Evolutionary conservation across 257 asterid species (phyloP).

Genomic region (Asclepias syriaca): DNA sequence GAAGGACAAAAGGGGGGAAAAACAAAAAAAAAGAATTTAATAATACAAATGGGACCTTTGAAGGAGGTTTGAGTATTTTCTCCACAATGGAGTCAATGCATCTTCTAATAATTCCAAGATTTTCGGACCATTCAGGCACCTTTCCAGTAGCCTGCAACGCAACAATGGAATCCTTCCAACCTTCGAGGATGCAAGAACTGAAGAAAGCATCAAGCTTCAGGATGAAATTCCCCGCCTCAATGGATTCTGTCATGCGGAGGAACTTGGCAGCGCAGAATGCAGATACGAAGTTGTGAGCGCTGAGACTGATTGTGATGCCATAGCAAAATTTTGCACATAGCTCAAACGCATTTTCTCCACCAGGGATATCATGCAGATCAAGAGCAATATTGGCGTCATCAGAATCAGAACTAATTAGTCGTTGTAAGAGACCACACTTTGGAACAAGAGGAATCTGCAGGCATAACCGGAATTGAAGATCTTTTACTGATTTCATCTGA

Average conservation of each 20-base stretch:
- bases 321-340: slow-evolving; percentile 74
- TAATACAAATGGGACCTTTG: slow-evolving; percentile 37
- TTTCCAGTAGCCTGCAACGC: slow-evolving; percentile 40
- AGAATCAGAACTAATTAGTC: slow-evolving; percentile 30
- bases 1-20: neutral
- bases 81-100: slow-evolving; percentile 73
- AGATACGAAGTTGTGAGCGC: slow-evolving; percentile 60
- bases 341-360: slow-evolving; percentile 74
- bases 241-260: slow-evolving; percentile 66
- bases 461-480: slow-evolving; percentile 18
- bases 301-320: slow-evolving; percentile 63
- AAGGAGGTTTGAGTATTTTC: slow-evolving; percentile 60
- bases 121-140: slow-evolving; percentile 58
- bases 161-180: slow-evolving; percentile 67
- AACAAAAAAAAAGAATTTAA: neutral
- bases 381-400: slow-evolving; percentile 31
- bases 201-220: slow-evolving; percentile 60
- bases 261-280: slow-evolving; percentile 66
- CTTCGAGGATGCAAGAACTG: slow-evolving; percentile 61
- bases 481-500: neutral
- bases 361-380: slow-evolving; percentile 62
- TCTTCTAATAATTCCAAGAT: slow-evolving; percentile 58
- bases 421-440: slow-evolving; percentile 56
- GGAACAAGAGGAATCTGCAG: slow-evolving; percentile 63
- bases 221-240: slow-evolving; percentile 55